Base-by-base conservation (phyloP, 257 asterid genomes). In the Lavandula angustifolia region DNA sequence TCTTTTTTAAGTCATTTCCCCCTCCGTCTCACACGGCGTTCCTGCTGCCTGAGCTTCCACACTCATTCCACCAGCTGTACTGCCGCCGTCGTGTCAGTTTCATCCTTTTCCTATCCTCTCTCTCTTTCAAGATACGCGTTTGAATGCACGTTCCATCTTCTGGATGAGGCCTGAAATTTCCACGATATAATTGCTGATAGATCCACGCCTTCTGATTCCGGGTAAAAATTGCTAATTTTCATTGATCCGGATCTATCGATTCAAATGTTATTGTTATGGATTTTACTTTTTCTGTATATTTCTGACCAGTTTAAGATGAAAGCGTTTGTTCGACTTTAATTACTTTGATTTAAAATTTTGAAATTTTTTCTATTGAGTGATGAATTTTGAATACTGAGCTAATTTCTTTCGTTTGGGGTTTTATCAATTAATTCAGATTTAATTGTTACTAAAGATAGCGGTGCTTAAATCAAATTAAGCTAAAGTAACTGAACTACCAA, bases 141-240 rank as follows among this genome's bases (percentile, higher is more conserved):
- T 58, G 67, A 29, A 35, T 29, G 32, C 62, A 53, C 75, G 50
- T 68, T 62, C 59, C 38, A 7, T 37, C 18, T 16, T 35, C 35
- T 34, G 59, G 54, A 59, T 41, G 44, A 22, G 58, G 8, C 34
- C 62, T 58, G 17, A 38, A 10, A n/a, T 54, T 47, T 40, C 14
- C 50, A 34, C 74, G 71, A 44, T 44, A 64, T 34, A 58, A 27
- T 61, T 56, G 52, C 73, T 40, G 68, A 46, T 53, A 68, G 78
- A 75, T 79, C 80, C 48, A 40, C 14, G 54, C 9, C 46, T 14
- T 18, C 37, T 50, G 59, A 58, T 53, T 42, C 27, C 66, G 13
- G 51, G 78, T 55, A 31, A 54, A 13, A 43, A 34, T 54, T 29
- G 40, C 32, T 22, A 13, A n/a, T 18, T 67, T 62, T 58, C 55